Conservation (phyloP, 2,329 filamentous ascomycete genomes). For the Emmonsiellopsis sp. region DNA sequence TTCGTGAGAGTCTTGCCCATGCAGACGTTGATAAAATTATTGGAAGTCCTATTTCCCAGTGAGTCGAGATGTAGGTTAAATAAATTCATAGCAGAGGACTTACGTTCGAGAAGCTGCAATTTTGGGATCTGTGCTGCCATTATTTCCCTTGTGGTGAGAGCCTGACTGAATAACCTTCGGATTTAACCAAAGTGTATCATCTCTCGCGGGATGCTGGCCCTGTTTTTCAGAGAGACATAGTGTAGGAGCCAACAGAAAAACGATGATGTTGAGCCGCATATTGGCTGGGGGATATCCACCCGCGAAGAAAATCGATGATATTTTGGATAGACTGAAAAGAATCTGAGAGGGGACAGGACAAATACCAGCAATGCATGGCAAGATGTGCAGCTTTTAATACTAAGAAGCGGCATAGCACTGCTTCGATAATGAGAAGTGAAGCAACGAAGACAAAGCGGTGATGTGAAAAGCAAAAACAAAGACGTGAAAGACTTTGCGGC, state of each 20-base stretch:
- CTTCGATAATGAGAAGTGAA: too few relatives aligned
- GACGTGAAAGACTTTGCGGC: too few relatives aligned
- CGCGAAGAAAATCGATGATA: too few relatives aligned
- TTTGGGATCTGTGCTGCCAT: background rate
- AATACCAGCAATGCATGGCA: too few relatives aligned
- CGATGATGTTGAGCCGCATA: background rate
- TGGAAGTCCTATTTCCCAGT: background rate
- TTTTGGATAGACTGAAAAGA: too few relatives aligned
- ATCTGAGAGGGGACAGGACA: too few relatives aligned
- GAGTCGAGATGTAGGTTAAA: background rate
- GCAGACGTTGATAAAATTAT: constrained; percentile 53
- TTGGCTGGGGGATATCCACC: background rate
- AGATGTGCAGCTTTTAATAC: too few relatives aligned
- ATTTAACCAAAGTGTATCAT: constrained; percentile 22
- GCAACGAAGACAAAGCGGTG: too few relatives aligned
- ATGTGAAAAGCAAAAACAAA: too few relatives aligned
- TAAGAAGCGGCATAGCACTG: too few relatives aligned
- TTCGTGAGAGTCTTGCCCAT: constrained; percentile 44
- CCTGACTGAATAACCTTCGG: constrained; percentile 13
- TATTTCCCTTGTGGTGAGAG: constrained; percentile 15
- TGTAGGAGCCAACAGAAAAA: background rate
- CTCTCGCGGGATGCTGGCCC: constrained; percentile 23
- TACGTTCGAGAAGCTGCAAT: background rate
- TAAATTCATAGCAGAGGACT: background rate
- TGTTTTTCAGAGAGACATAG: constrained; percentile 12